Evolutionary conservation across 441 rosid genomes (phyloP).

Genomic region (Rhodomyrtus psidioides): DNA sequence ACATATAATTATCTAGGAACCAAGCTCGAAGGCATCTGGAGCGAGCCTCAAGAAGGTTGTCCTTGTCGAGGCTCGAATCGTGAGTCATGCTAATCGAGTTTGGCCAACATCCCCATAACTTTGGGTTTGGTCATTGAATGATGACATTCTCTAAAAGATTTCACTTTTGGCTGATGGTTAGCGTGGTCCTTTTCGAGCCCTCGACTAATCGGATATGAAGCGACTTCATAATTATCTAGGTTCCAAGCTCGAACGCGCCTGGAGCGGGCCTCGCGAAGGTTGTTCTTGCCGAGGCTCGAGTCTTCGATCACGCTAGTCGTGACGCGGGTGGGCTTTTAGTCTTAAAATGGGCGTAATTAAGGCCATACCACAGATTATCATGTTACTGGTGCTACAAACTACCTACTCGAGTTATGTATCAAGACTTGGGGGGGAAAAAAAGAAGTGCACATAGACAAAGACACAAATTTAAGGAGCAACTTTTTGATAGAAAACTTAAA

Average conservation of each 20-base stretch:
- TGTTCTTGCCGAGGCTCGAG: not conserved
- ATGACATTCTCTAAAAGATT: accelerated
- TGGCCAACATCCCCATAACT: too few species aligned
- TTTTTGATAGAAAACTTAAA: not conserved
- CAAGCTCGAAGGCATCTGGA: not conserved
- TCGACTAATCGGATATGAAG: not conserved
- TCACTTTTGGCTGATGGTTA: not conserved
- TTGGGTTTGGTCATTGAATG: too few species aligned
- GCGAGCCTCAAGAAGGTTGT: not conserved
- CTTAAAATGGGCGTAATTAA: not conserved
- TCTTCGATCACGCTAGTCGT: not conserved
- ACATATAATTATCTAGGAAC: not conserved
- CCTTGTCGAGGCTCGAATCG: not conserved
- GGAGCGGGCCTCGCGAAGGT: not conserved
- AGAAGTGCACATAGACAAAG: not conserved
- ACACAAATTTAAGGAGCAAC: not conserved
- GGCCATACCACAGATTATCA: not conserved
- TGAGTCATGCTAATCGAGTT: not conserved
- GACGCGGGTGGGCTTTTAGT: not conserved
- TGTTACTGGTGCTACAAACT: not conserved
- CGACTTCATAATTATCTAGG: not conserved
- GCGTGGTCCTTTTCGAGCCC: not conserved
- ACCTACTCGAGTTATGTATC: not conserved
- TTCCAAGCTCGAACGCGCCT: not conserved
- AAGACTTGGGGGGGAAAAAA: not conserved